These are phyloP conservation scores for Aleurites moluccanus DNA, from an alignment of 441 rosid species.

Conservation along the genomic window DNA sequence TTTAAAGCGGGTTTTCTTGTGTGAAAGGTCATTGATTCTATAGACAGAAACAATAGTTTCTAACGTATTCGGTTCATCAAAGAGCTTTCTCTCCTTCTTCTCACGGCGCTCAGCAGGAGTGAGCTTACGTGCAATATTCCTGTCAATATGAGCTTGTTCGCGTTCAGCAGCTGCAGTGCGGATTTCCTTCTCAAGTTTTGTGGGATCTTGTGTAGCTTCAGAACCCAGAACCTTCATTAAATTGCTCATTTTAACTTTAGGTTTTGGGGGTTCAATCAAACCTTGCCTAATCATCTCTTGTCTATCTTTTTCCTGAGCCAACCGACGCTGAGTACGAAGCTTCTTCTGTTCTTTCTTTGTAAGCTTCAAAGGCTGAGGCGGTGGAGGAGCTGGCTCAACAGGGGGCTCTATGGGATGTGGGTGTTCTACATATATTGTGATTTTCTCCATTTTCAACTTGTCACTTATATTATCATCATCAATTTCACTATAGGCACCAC, in stretches of 20 bases:
- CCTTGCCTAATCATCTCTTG: conserved; percentile 99
- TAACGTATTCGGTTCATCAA: conserved; percentile 58
- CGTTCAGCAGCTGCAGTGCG: conserved; percentile 95
- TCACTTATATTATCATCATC: conserved; percentile 35
- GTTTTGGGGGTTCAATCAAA: conserved; percentile 81
- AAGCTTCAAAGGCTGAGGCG: conserved; percentile 89
- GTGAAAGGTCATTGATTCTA: conserved; percentile 76
- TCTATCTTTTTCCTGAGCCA: conserved; percentile 84
- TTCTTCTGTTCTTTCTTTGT: conserved; percentile 95
- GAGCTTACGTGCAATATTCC: conserved; percentile 84
- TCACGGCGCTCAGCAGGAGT: conserved; percentile 93
- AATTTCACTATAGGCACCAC: conserved; percentile 48
- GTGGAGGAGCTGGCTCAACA: conserved; percentile 89
- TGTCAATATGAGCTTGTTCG: conserved; percentile 92
- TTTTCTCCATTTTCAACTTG: conserved; percentile 67
- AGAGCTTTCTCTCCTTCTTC: conserved; percentile 90
- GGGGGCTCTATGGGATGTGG: conserved; percentile 94
- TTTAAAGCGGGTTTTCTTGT: conserved; percentile 74
- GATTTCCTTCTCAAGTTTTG: conserved; percentile 89
- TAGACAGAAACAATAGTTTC: conserved; percentile 89
- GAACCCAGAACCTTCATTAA: conserved; percentile 91
- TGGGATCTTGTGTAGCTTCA: conserved; percentile 97
- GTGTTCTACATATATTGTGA: conserved; percentile 79
- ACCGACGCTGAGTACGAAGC: conserved; percentile 86
- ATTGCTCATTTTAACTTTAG: conserved; percentile 94